Evolutionary conservation across 306 rosid genomes (phyloP), one percentile per base, ranked within the genome.

Genomic region (Sindora glabra): DNA sequence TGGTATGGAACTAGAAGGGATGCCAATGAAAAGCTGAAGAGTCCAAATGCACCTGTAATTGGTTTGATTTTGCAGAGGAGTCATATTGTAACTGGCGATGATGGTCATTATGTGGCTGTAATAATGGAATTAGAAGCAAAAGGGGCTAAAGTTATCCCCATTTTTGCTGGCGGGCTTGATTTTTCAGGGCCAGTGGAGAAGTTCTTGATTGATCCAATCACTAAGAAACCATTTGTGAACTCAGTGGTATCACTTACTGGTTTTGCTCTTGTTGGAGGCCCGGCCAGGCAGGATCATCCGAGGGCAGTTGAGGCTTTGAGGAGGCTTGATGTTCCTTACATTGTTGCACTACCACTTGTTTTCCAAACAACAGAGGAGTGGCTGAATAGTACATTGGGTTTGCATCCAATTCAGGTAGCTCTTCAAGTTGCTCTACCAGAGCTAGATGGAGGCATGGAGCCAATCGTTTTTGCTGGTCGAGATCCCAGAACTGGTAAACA

Each of bases 401-500:
- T 94, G 82, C 99, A 94, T 68, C 99, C 99, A 16, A 89, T 94
- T 60, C 99, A 94, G 83, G 99, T 94, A 5, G 99, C 99, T 17
- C 81, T 94, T 70, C 99, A 94, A 71, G 97, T 94, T 65, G 99
- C 99, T 39, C 85, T 94, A 48, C 99, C 99, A 0, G 99, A 94
- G 80, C 95, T 94, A 0, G 99, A 89, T 73, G 99, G 99, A 55
- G 99, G 97, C 59, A 94, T 94, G 95, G 99, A 94, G 74, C 99
- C 99, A 9, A 94, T 94, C 10, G 94, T 94, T 69, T 94, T 86
- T 21, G 83, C 99, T 0, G 97, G 99, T 17, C 83, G 99, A 15
- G 99, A 94, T 84, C 99, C 99, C 37, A 85, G 81, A 78, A 80
- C 99, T 34, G 99, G 99, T 78, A 64, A 69, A 15, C 19, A 13